phyloP scores from a whole-genome alignment of 495 filamentous ascomycete species.

The Lindgomyces ingoldianus region DNA sequence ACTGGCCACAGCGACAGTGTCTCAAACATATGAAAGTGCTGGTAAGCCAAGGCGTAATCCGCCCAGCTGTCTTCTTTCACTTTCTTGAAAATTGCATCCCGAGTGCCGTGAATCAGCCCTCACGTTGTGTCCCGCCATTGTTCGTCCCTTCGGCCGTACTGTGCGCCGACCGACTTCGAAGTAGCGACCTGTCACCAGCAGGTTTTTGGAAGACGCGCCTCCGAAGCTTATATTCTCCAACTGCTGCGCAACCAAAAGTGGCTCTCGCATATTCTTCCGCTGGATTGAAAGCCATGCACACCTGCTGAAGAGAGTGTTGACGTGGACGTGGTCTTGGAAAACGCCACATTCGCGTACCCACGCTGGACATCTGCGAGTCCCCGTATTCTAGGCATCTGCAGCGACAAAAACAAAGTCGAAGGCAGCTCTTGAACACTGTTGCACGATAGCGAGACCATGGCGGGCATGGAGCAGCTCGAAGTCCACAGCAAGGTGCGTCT shows the following conservation, averaged over 20 bases:
- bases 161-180: neutral
- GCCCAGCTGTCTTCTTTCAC: neutral
- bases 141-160: neutral
- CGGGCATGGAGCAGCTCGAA: slow-evolving; percentile 94
- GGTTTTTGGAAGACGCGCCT: neutral
- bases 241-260: neutral
- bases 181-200: neutral
- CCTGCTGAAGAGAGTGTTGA: neutral
- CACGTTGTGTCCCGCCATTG: neutral
- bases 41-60: neutral
- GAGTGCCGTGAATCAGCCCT: neutral
- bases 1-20: neutral
- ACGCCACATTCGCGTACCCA: neutral
- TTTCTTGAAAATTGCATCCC: neutral
- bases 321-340: neutral
- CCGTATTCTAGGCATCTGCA: slow-evolving; percentile 6
- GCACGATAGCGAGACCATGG: slow-evolving; percentile 55
- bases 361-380: neutral
- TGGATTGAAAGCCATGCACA: neutral
- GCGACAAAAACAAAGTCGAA: neutral
- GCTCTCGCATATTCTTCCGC: neutral
- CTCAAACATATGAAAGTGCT: slow-evolving; percentile 5
- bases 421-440: neutral
- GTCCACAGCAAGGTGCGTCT: slow-evolving; percentile 91
- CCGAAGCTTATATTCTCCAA: neutral